Evolutionary conservation across 139 green algal genomes (phyloP).

Genomic region (Chlamydomonas sp.): DNA sequence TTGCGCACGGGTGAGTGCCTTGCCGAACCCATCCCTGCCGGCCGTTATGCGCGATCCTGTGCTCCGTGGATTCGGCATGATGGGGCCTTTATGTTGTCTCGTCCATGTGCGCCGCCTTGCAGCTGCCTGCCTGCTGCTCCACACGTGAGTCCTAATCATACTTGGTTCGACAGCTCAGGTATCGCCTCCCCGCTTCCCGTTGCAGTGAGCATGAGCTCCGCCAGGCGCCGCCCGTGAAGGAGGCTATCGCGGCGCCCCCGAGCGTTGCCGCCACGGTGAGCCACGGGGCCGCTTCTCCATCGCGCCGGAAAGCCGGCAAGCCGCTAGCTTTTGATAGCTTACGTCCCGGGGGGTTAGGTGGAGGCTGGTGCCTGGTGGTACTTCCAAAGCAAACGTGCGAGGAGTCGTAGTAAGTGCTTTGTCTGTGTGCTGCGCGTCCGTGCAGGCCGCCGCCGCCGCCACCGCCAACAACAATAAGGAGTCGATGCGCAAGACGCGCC

Average conservation of each 20-base stretch:
- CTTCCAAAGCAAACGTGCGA: not conserved
- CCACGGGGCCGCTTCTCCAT: no score
- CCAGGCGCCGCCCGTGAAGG: conserved; percentile 6
- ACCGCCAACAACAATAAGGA: not conserved
- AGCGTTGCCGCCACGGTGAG: no score
- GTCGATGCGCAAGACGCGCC: conserved; percentile 54
- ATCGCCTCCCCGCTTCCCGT: no score
- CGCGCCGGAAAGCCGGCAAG: no score
- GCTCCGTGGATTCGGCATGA: not conserved
- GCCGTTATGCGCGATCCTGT: not conserved
- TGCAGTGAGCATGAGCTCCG: not conserved
- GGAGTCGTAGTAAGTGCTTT: not conserved
- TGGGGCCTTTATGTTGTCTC: not conserved
- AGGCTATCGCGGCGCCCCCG: not conserved
- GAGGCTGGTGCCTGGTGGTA: no score
- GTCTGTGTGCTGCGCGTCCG: not conserved
- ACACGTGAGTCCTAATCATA: not conserved
- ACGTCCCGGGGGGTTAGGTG: no score
- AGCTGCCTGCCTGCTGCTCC: not conserved
- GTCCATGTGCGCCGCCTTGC: not conserved
- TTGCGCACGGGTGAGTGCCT: conserved; percentile 56
- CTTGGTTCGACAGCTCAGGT: no score
- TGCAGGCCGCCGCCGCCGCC: not conserved
- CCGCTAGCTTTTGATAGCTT: no score
- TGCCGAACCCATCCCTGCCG: conserved; percentile 46